phyloP scores from a whole-genome alignment of 306 rosid species.

The Vigna trinervia region DNA sequence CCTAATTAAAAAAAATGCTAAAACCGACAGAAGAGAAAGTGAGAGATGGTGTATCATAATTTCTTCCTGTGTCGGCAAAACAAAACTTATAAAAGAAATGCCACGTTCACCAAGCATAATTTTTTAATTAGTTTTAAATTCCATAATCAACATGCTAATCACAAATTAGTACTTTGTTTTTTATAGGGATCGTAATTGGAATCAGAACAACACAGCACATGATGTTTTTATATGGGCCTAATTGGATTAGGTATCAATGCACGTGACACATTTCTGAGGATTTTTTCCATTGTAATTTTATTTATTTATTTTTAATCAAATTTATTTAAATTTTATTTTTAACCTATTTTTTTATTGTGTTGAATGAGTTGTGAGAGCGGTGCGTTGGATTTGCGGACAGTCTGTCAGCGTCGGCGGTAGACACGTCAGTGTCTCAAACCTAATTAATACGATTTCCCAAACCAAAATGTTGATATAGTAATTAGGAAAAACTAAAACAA shows the following conservation, averaged over 20 bases:
- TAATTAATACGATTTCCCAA: constrained; percentile 34
- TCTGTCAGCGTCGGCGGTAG: constrained; percentile 56
- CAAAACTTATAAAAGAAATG: background rate
- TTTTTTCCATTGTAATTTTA: no score
- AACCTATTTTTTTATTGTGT: no score
- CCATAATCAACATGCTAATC: background rate
- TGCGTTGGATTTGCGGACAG: constrained; percentile 21
- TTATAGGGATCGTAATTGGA: background rate
- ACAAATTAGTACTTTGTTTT: background rate
- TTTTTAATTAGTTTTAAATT: background rate
- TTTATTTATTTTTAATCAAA: no score
- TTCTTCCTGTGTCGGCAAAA: constrained; percentile 51
- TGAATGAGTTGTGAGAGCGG: no score
- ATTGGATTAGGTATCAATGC: background rate
- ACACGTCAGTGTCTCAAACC: constrained; percentile 58
- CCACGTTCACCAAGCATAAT: background rate
- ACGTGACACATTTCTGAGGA: background rate
- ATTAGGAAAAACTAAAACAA: background rate
- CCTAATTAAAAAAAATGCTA: no score
- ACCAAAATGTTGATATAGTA: background rate
- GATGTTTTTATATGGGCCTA: no score
- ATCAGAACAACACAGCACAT: background rate
- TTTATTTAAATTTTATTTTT: no score
- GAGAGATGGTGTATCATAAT: background rate
- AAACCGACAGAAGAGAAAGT: no score